Conservation (phyloP, 2,329 filamentous ascomycete genomes). For the Parasarocladium wereldwijsianum region DNA sequence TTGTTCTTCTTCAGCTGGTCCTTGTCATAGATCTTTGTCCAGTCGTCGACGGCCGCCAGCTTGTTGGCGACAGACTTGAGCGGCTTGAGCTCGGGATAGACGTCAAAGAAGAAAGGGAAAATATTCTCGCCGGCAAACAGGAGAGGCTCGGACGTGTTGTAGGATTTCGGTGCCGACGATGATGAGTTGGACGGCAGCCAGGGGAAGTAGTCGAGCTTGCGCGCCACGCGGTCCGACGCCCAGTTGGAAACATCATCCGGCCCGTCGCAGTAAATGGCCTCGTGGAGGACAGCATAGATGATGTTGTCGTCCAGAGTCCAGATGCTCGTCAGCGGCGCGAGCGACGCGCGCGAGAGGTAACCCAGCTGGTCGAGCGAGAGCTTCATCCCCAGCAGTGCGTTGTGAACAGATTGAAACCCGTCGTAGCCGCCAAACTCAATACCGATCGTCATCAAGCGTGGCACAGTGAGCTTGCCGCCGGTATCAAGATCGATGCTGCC, state of each 20-base stretch:
- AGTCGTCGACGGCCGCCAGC: slow-evolving; percentile 52
- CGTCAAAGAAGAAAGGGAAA: slow-evolving; percentile 71
- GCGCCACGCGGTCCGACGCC: slow-evolving; percentile 55
- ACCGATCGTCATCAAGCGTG: slow-evolving; percentile 64
- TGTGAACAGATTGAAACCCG: slow-evolving; percentile 59
- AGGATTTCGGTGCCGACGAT: slow-evolving; percentile 10
- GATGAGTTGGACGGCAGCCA: slow-evolving; percentile 29
- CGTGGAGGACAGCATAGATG: slow-evolving; percentile 78
- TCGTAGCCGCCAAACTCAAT: slow-evolving; percentile 67
- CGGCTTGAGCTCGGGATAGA: slow-evolving; percentile 59
- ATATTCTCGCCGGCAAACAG: slow-evolving; percentile 91
- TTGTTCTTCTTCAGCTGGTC: slow-evolving; percentile 62
- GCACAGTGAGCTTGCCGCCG: slow-evolving; percentile 57
- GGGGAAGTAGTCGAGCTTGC: slow-evolving; percentile 27
- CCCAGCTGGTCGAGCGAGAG: slow-evolving; percentile 63
- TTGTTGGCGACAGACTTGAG: slow-evolving; percentile 55
- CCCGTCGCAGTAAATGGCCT: slow-evolving; percentile 71
- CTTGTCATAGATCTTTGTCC: slow-evolving; percentile 65
- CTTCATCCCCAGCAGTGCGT: slow-evolving; percentile 53
- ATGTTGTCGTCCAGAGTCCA: slow-evolving; percentile 61
- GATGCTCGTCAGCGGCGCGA: slow-evolving; percentile 52
- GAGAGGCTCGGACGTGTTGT: slow-evolving; percentile 33
- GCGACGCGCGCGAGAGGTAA: slow-evolving; percentile 58
- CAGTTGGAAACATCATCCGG: slow-evolving; percentile 50
- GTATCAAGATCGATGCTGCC: slow-evolving; percentile 50